Percentiles rank a stretch among this genome's conserved stretches.
Conservation (phyloP, 805 yeast species). For the Ogataea paradorogensis region DNA sequence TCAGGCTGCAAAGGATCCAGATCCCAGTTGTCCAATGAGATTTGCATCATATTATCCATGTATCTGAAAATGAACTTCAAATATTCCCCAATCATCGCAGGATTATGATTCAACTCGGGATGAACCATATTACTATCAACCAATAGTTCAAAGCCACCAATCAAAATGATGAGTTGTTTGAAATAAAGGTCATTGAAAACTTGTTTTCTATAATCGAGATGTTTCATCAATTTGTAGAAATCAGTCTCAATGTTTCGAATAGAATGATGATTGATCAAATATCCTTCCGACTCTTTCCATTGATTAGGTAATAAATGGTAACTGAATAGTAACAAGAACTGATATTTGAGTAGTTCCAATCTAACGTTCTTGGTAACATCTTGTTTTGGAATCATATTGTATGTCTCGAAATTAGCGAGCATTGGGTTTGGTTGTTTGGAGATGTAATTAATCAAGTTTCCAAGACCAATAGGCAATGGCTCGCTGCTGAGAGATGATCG, state of each 20-base stretch:
- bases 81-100: conserved; percentile 28
- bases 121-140: conserved; percentile 27
- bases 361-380: conserved; percentile 35
- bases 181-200: conserved; percentile 34
- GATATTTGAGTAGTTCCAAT: conserved; percentile 30
- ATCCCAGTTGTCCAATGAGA: conserved; percentile 25
- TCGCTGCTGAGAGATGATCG: conserved; percentile 56
- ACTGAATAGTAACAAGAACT: conserved; percentile 31
- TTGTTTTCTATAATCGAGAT: conserved; percentile 33
- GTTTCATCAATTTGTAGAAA: conserved; percentile 27
- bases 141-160: conserved; percentile 37
- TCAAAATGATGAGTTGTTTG: conserved; percentile 37
- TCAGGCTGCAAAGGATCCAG: conserved; percentile 16
- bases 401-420: conserved; percentile 27
- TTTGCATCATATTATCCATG: conserved; percentile 33
- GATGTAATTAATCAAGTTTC: conserved; percentile 40
- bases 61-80: conserved; percentile 42
- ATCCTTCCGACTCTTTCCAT: conserved; percentile 34
- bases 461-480: conserved; percentile 44
- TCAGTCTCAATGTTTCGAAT: conserved; percentile 32
- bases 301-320: conserved; percentile 41
- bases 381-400: conserved; percentile 24
- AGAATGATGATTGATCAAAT: conserved; percentile 31
- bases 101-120: conserved; percentile 24
- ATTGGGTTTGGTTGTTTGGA: conserved; percentile 35